Evolutionary conservation across 2,329 filamentous ascomycete species (phyloP), one percentile per base, ranked within the genome.

Genomic region (Phaeosphaeriaceae sp.): DNA sequence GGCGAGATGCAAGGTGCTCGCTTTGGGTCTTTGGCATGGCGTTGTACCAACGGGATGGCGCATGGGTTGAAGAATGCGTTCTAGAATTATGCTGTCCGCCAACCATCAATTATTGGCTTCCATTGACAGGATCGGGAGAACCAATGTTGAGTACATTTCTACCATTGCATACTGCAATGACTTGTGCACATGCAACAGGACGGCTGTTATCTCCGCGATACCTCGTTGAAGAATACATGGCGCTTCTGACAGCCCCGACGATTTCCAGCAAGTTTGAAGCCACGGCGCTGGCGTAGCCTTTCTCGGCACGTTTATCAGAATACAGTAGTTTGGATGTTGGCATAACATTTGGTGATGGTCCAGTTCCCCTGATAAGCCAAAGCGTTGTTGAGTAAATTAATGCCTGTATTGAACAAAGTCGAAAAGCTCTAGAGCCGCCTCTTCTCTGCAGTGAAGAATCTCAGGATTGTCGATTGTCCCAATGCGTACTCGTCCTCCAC

Each of bases 401-500:
- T 35, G 3, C 3, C 11, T 19, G 21, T 19, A 23, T 24, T 26
- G 8, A 21, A 24, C 11, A 11, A 24, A n/a, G 15, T 17, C 22
- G 21, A 23, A 49, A 28, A 4, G 4, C 15, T 7, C 24, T 30
- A 28, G 24, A n/a, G n/a, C 17, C 17, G 3, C 24, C 15, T 17
- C 43, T 15, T 32, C 15, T 54, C 47, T 7, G 49, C 23, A 13
- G 52, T 46, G 23, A 69, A 68, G 40, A 69, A 69, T 9, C 67
- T 59, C 30, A 61, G 56, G 3, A 58, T 57, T 0, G 65, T 69
- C 46, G 58, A 65, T 43, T 64, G 56, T 8, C 67, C 67, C 10
- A 68, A 35, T 2, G 65, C 65, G 43, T 65, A 58, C 43, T 67
- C 61, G n/a, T 61, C 59, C 22, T 61, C 55, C 43, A 51, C 51